phyloP scores from a whole-genome alignment of 371 early-diverging fungal genomes.

The Sporodiniella umbellata region DNA sequence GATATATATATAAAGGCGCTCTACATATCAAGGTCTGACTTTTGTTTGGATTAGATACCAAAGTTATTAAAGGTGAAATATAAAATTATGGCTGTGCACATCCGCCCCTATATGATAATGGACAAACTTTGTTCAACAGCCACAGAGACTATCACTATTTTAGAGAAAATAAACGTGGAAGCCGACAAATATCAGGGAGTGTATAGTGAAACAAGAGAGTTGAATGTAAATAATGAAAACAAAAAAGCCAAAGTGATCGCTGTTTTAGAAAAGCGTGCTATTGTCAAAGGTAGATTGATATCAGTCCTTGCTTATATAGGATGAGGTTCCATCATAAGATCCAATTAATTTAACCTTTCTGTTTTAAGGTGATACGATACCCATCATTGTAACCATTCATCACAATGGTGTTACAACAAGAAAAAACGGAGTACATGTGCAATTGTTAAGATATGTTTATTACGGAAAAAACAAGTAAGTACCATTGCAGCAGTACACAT shows the following conservation, averaged over 20 bases:
- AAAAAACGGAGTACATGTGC: constrained; percentile 18
- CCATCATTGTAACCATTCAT: constrained; percentile 29
- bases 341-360: background rate
- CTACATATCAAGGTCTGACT: too few species aligned
- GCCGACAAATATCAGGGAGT: constrained; percentile 20
- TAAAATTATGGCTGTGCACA: constrained; percentile 24
- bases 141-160: constrained; percentile 21
- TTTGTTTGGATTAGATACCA: constrained; percentile 20
- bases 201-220: constrained; percentile 13
- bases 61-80: constrained; percentile 31
- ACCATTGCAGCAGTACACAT: too few species aligned
- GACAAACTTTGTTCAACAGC: constrained; percentile 23
- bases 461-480: constrained; percentile 19
- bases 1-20: too few species aligned
- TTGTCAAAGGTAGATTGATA: constrained; percentile 32
- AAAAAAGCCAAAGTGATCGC: constrained; percentile 23
- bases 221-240: constrained; percentile 11
- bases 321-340: too few species aligned
- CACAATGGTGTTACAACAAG: constrained; percentile 24
- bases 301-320: too few species aligned
- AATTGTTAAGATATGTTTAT: constrained; percentile 21
- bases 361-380: constrained; percentile 36
- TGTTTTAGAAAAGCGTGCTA: constrained; percentile 31
- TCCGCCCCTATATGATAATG: constrained; percentile 14
- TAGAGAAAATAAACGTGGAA: constrained; percentile 41